phyloP scores from a whole-genome alignment of 768 basidiomycete genomes.

The Pisolithus sp. region DNA sequence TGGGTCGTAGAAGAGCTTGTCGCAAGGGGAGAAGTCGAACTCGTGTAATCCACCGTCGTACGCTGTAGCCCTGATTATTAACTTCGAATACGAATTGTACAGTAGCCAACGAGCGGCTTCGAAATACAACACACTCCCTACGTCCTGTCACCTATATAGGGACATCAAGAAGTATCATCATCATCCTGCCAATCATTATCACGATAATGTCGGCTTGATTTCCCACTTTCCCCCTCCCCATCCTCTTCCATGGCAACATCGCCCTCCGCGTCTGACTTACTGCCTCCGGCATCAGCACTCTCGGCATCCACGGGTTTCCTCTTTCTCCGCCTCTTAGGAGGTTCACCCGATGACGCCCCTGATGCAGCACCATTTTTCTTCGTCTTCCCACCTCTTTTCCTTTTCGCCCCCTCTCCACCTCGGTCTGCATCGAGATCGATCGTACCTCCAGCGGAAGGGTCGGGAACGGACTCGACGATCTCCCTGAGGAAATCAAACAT shows the following conservation, averaged over 20 bases:
- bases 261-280: conserved; percentile 33
- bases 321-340: conserved; percentile 42
- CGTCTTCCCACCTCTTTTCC: conserved; percentile 50
- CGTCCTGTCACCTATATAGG: conserved; percentile 21
- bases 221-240: conserved; percentile 36
- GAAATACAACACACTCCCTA: background rate
- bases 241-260: conserved; percentile 35
- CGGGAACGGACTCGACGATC: conserved; percentile 78
- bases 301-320: conserved; percentile 36
- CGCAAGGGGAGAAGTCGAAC: conserved; percentile 64
- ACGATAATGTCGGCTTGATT: conserved; percentile 34
- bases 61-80: conserved; percentile 5
- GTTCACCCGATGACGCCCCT: conserved; percentile 26
- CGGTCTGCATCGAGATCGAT: conserved; percentile 61
- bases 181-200: conserved; percentile 37
- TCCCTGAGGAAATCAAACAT: conserved; percentile 94
- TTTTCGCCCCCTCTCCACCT: conserved; percentile 44
- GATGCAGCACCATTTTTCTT: conserved; percentile 39
- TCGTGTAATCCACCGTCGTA: conserved; percentile 45
- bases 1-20: conserved; percentile 69
- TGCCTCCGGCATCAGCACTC: conserved; percentile 29
- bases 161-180: conserved; percentile 39
- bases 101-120: background rate
- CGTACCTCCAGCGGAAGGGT: conserved; percentile 80
- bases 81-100: conserved; percentile 9